Percentiles rank a stretch among this genome's conserved stretches.
Conservation (phyloP, 2,329 filamentous ascomycete genomes). For the Clonostachys chloroleuca region DNA sequence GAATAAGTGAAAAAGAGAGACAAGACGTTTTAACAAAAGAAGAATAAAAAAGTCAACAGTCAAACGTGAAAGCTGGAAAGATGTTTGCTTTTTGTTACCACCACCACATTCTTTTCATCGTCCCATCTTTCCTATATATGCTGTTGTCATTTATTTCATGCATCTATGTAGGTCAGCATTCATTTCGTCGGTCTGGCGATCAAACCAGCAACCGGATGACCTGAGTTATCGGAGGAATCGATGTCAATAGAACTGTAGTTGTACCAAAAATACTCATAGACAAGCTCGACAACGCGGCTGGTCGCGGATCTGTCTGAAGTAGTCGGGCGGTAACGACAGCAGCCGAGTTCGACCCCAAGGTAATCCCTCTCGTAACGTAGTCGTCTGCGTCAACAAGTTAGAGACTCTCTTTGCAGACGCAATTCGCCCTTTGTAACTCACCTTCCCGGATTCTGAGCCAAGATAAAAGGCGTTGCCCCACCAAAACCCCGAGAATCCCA, state of each 20-base stretch:
- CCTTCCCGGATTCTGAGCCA: slow-evolving; percentile 49
- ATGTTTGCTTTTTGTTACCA: too few relatives aligned
- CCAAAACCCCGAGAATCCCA: slow-evolving; percentile 52
- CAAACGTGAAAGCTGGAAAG: too few relatives aligned
- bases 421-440: slow-evolving; percentile 11
- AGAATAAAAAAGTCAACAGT: too few relatives aligned
- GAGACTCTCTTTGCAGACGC: too few relatives aligned
- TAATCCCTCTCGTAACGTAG: slow-evolving; percentile 59
- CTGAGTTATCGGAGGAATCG: slow-evolving; percentile 40
- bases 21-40: too few relatives aligned
- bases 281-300: slow-evolving; percentile 53
- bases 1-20: too few relatives aligned
- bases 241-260: slow-evolving; percentile 53
- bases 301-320: slow-evolving; percentile 50
- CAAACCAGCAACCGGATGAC: too few relatives aligned
- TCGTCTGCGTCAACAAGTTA: slow-evolving; percentile 36
- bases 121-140: too few relatives aligned
- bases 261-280: slow-evolving; percentile 59
- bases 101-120: too few relatives aligned
- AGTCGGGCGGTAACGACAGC: slow-evolving; percentile 56
- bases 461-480: slow-evolving; percentile 43
- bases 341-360: slow-evolving; percentile 53
- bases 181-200: too few relatives aligned
- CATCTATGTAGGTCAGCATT: too few relatives aligned
- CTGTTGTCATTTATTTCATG: too few relatives aligned